Percentiles rank a stretch among this genome's conserved stretches.
phyloP scores from a whole-genome alignment of 768 basidiomycete genomes.

The Suillus lakei region DNA sequence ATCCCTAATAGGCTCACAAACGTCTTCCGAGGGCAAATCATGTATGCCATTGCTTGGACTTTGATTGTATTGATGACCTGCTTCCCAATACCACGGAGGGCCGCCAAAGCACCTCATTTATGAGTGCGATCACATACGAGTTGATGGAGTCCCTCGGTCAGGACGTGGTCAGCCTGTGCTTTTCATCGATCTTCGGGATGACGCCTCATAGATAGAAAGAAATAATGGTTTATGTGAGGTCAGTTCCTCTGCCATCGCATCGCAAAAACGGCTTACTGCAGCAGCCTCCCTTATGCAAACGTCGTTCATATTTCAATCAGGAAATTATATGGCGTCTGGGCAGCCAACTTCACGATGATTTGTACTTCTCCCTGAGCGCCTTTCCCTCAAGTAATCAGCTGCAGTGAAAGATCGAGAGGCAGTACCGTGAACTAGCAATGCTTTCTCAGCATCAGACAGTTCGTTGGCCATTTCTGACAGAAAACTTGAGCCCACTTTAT shows the following conservation, averaged over 20 bases:
- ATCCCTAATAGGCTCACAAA: slow-evolving; percentile 32
- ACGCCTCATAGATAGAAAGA: slow-evolving; percentile 37
- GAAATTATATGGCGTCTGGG: slow-evolving; percentile 9
- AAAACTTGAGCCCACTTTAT: neutral
- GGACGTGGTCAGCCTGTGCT: slow-evolving; percentile 41
- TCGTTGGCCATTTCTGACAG: slow-evolving; percentile 1
- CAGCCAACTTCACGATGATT: slow-evolving; percentile 11
- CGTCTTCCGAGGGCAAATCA: slow-evolving; percentile 34
- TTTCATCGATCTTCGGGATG: slow-evolving; percentile 36
- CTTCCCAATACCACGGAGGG: slow-evolving; percentile 11
- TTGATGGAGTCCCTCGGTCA: slow-evolving; percentile 31
- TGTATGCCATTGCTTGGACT: slow-evolving; percentile 31
- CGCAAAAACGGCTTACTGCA: neutral
- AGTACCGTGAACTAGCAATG: neutral
- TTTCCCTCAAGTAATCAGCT: slow-evolving; percentile 3
- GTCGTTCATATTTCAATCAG: neutral
- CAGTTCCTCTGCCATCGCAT: neutral
- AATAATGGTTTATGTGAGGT: slow-evolving; percentile 16
- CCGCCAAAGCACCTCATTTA: slow-evolving; percentile 22
- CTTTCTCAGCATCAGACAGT: slow-evolving; percentile 9
- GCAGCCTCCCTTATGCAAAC: neutral
- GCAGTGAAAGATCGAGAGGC: slow-evolving; percentile 5
- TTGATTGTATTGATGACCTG: neutral
- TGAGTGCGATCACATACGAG: slow-evolving; percentile 19
- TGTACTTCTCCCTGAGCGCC: neutral